These are phyloP conservation scores for Lindgomyces ingoldianus DNA, from an alignment of 495 filamentous ascomycete genomes.

Conservation along the genomic window DNA sequence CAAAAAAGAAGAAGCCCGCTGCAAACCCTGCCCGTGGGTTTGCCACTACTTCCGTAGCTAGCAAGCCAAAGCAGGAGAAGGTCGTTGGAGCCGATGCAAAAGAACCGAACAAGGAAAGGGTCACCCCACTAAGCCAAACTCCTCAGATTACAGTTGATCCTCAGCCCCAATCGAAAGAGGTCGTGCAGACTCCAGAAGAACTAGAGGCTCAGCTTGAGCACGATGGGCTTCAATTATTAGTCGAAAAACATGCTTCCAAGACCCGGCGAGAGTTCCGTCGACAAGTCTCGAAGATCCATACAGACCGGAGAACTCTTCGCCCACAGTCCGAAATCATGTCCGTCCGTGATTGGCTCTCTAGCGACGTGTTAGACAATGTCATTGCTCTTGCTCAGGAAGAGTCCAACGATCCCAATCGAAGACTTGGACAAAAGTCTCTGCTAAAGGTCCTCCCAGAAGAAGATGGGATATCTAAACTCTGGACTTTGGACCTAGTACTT, in stretches of 20 bases:
- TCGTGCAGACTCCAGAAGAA: constrained; percentile 67
- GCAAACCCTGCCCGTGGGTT: constrained; percentile 87
- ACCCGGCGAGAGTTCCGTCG: constrained; percentile 53
- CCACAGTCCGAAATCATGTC: constrained; percentile 69
- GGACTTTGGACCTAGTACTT: constrained; percentile 75
- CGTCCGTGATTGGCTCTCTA: constrained; percentile 74
- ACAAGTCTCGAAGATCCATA: constrained; percentile 71
- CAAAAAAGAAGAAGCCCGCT: constrained; percentile 82
- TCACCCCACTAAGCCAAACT: not conserved
- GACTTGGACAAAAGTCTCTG: constrained; percentile 36
- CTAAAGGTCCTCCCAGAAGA: constrained; percentile 55
- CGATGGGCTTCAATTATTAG: constrained; percentile 75
- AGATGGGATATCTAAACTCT: constrained; percentile 72
- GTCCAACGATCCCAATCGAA: constrained; percentile 49
- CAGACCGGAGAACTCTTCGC: constrained; percentile 74
- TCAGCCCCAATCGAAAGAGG: constrained; percentile 7
- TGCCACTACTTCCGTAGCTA: constrained; percentile 86
- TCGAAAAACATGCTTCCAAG: constrained; percentile 78
- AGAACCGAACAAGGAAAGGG: constrained; percentile 8
- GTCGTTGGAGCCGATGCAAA: constrained; percentile 25
- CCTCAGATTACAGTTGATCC: not conserved
- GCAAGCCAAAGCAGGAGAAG: constrained; percentile 55
- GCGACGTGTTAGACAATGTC: constrained; percentile 74
- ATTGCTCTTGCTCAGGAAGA: constrained; percentile 55
- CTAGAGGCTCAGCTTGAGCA: constrained; percentile 80